Percentiles rank a stretch among this genome's conserved stretches.
These are phyloP conservation scores for Erigeron canadensis DNA, from an alignment of 129 eudicot species.

Conservation along the genomic window DNA sequence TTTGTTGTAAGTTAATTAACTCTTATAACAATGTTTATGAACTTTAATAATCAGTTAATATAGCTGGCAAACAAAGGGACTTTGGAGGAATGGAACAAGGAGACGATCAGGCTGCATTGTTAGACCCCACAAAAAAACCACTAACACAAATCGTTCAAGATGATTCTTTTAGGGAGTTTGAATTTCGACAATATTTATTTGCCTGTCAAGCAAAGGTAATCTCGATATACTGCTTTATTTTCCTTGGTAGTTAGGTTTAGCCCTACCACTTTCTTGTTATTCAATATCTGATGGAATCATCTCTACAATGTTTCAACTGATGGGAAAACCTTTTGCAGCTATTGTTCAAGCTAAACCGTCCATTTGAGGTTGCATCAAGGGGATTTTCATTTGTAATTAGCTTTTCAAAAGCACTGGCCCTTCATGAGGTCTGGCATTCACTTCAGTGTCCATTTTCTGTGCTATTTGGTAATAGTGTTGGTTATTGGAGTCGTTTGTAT, in stretches of 20 bases:
- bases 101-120: constrained; percentile 89
- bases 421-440: constrained; percentile 72
- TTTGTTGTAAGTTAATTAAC: not conserved
- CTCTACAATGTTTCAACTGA: constrained; percentile 9
- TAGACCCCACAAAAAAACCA: constrained; percentile 67
- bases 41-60: constrained; percentile 45
- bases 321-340: constrained; percentile 52
- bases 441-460: constrained; percentile 26
- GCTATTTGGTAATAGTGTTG: constrained; percentile 29
- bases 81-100: constrained; percentile 92
- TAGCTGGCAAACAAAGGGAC: constrained; percentile 74
- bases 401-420: constrained; percentile 78
- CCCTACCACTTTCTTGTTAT: not conserved
- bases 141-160: constrained; percentile 88
- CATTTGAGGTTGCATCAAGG: constrained; percentile 92
- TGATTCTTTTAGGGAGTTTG: constrained; percentile 95
- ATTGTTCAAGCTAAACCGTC: constrained; percentile 81
- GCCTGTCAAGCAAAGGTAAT: constrained; percentile 97
- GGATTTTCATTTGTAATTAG: constrained; percentile 86
- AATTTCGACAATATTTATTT: constrained; percentile 94
- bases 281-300: not conserved
- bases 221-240: constrained; percentile 13
- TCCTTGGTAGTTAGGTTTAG: not conserved
- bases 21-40: constrained; percentile 1
- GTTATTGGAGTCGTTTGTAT: constrained; percentile 21